A percentile compares a stretch with the other conserved stretches of the same genome.
Evolutionary conservation across 345 rosid genomes (phyloP).

Genomic region (Bruguiera gymnorhiza): DNA sequence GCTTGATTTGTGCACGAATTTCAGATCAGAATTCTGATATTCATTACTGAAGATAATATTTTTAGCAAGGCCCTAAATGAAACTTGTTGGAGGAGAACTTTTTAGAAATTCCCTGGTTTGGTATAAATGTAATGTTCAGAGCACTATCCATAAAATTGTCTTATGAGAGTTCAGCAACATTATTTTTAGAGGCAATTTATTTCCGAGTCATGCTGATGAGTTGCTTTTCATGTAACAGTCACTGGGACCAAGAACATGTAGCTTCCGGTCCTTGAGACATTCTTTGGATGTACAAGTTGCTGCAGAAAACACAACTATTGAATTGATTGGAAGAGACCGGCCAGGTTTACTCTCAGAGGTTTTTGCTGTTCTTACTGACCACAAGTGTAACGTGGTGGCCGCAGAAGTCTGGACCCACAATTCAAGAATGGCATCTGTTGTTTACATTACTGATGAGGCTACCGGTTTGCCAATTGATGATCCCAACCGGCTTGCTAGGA

Average conservation of each 20-base stretch:
- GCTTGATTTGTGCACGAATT: not conserved
- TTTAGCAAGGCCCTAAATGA: not conserved
- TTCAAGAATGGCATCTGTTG: constrained; percentile 78
- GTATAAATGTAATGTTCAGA: constrained; percentile 3
- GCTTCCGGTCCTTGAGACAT: constrained; percentile 60
- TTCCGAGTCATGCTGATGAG: constrained; percentile 17
- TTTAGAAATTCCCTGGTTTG: not conserved
- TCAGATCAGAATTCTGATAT: not conserved
- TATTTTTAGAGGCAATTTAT: constrained; percentile 20
- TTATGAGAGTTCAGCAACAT: constrained; percentile 4
- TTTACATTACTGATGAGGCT: constrained; percentile 56
- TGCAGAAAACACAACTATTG: constrained; percentile 55
- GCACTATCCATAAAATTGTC: constrained; percentile 4
- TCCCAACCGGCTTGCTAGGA: constrained; percentile 48
- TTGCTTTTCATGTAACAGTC: constrained; percentile 42
- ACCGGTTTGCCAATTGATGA: constrained; percentile 54
- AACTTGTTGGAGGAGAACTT: not conserved
- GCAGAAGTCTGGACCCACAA: constrained; percentile 92
- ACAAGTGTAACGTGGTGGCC: constrained; percentile 66
- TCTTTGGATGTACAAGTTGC: constrained; percentile 67
- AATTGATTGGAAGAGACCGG: constrained; percentile 70
- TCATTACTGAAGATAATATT: not conserved
- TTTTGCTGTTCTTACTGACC: constrained; percentile 69
- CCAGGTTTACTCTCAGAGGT: constrained; percentile 84
- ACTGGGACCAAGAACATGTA: constrained; percentile 50